Evolutionary conservation across 2,329 filamentous ascomycete genomes (phyloP), one percentile per base, ranked within the genome.

Genomic region (Truncatella angustata): DNA sequence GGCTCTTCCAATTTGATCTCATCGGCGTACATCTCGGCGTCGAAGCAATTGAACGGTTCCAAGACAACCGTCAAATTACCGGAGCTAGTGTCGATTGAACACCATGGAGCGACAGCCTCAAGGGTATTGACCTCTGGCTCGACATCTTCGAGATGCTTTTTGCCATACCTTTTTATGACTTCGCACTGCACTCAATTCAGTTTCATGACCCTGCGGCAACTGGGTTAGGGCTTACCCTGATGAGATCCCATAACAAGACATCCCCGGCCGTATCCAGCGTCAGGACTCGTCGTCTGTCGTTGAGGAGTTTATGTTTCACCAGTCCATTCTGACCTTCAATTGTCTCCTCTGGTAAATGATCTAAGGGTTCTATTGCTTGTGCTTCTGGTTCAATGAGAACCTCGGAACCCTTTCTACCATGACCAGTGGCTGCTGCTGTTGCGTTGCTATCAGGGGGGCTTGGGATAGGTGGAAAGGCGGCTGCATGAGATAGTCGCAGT

Each of bases 11-110:
- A 61, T 36, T 85, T 77, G 32, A 95, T 74, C 70, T 97, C 92
- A 66, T 99, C 94, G 1, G 91, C 93, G 67, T 99, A 99, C 70
- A 96, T 88, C 65, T 99, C 94, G 14, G 92, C 94, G 70, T 99
- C 94, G 61, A 99, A 99, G 67, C 92, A 97, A 60, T 95, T 95
- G 63, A 94, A 95, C 36, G 92, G 90, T 65, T 99, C 94, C 16
- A 99, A 71, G 16, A 95, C 87, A 3, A 97, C 93, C 2, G 91
- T 93, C 51, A 99, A 76, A 56, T 90, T 91, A 32, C 94, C 94
- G 4, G 93, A 97, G 60, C 93, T 87, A 18, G 93, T 92, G 64
- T 99, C 91, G 49, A 97, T 88, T 2, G 90, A 90, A 66, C 94
- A 99, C 94, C 94, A 99, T 50, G 96, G 93, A 4, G 93, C 88